A percentile compares a stretch with the other conserved stretches of the same genome.
phyloP scores from a whole-genome alignment of 768 basidiomycete genomes.

The Crepidotus variabilis region DNA sequence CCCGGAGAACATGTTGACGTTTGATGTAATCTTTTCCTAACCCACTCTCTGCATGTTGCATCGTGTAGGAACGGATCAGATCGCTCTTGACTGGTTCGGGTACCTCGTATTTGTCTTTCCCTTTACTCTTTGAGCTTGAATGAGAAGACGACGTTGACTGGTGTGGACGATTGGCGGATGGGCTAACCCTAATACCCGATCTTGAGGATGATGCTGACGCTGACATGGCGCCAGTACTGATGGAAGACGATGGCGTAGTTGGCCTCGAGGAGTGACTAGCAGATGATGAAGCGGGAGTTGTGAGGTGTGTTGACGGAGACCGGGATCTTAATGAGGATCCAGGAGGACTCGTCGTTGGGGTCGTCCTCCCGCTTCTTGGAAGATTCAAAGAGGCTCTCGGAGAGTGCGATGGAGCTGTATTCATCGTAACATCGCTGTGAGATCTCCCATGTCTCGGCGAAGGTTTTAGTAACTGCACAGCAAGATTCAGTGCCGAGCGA shows the following conservation, averaged over 20 bases:
- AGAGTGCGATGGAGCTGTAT: conserved; percentile 15
- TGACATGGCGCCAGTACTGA: neutral
- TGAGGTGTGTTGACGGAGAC: conserved; percentile 8
- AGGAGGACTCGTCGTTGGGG: conserved; percentile 11
- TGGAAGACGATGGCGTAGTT: conserved; percentile 6
- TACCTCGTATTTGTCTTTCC: conserved; percentile 15
- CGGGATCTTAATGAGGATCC: conserved; percentile 5
- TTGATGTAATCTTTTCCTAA: conserved; percentile 94
- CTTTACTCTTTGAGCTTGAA: conserved; percentile 7
- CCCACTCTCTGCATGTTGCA: conserved; percentile 92
- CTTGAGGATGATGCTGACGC: neutral
- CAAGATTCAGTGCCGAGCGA: conserved; percentile 38
- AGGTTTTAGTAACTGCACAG: conserved; percentile 41
- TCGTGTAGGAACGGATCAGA: conserved; percentile 68
- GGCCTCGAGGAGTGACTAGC: conserved; percentile 6
- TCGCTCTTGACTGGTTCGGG: conserved; percentile 45
- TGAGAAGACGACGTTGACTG: neutral
- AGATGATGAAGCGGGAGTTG: conserved; percentile 5
- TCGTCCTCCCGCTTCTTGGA: conserved; percentile 21
- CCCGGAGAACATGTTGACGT: conserved; percentile 88
- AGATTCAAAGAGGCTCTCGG: conserved; percentile 31
- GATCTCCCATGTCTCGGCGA: conserved; percentile 33
- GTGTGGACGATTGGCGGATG: neutral
- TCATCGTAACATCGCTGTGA: conserved; percentile 33
- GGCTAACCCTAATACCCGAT: neutral